Percentiles rank a stretch among this genome's conserved stretches.
These are phyloP conservation scores for Xylariaceae sp. DNA, from an alignment of 2,329 filamentous ascomycete genomes.

Conservation along the genomic window DNA sequence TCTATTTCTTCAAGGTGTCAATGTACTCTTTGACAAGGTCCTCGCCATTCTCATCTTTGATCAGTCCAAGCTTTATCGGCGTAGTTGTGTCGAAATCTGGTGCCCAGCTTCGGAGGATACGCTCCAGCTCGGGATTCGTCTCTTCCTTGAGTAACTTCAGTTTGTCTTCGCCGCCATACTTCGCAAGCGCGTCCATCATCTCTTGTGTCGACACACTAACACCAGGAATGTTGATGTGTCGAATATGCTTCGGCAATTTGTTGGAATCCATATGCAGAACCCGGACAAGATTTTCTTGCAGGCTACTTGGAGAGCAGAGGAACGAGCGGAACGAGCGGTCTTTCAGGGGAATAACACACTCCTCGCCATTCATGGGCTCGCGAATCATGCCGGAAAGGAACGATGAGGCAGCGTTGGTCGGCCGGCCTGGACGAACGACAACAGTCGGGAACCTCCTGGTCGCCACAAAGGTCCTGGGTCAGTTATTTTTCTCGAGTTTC, in stretches of 20 bases:
- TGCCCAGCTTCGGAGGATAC: slow-evolving; percentile 60
- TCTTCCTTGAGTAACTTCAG: slow-evolving; percentile 53
- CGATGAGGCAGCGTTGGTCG: slow-evolving; percentile 60
- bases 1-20: slow-evolving; percentile 33
- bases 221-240: slow-evolving; percentile 58
- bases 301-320: slow-evolving; percentile 51
- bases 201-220: slow-evolving; percentile 57
- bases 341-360: slow-evolving; percentile 51
- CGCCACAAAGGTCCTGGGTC: no score
- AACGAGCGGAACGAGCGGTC: slow-evolving; percentile 51
- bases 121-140: slow-evolving; percentile 51
- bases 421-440: slow-evolving; percentile 58
- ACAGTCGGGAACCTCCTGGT: slow-evolving; percentile 64
- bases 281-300: slow-evolving; percentile 53
- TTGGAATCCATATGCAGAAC: slow-evolving; percentile 39
- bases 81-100: slow-evolving; percentile 53
- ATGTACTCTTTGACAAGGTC: slow-evolving; percentile 56
- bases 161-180: slow-evolving; percentile 54
- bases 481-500: no score
- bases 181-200: slow-evolving; percentile 56
- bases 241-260: slow-evolving; percentile 44
- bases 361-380: slow-evolving; percentile 56
- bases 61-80: slow-evolving; percentile 50
- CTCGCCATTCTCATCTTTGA: slow-evolving; percentile 51
- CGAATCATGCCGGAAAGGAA: slow-evolving; percentile 64